A percentile compares a stretch with the other conserved stretches of the same genome.
phyloP scores from a whole-genome alignment of 495 filamentous ascomycete species.

The Penicillium daleae region DNA sequence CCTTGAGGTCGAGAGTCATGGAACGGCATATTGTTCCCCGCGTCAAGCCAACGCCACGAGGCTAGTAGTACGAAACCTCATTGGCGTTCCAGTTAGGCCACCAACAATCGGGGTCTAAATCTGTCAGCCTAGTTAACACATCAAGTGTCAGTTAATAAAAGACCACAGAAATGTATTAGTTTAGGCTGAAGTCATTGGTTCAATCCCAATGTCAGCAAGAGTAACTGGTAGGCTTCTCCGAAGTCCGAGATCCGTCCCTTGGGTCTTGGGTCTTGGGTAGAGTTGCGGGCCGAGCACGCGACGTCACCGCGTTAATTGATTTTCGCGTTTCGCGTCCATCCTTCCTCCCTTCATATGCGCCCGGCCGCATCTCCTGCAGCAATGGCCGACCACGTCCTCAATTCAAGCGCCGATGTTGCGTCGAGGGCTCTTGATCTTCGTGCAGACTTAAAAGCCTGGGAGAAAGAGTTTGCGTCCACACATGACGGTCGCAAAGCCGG shows the following conservation, averaged over 20 bases:
- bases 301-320: constrained; percentile 30
- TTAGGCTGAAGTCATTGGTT: not conserved
- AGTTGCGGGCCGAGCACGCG: constrained; percentile 18
- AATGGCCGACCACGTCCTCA: constrained; percentile 35
- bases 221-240: not conserved
- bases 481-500: constrained; percentile 77
- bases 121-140: not conserved
- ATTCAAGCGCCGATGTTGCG: constrained; percentile 31
- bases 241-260: too few relatives aligned
- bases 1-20: not conserved
- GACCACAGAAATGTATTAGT: not conserved
- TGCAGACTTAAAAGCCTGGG: constrained; percentile 83
- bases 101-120: not conserved
- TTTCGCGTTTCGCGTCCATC: constrained; percentile 17
- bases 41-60: not conserved
- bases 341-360: constrained; percentile 6
- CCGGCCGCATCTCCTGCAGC: constrained; percentile 27
- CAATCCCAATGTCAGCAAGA: not conserved
- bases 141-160: not conserved
- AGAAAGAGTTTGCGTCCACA: constrained; percentile 69
- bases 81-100: not conserved
- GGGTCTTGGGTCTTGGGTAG: too few relatives aligned
- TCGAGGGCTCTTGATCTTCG: constrained; percentile 53
- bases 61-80: not conserved
- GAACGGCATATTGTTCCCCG: not conserved